Percentiles rank a stretch among this genome's conserved stretches.
Conservation (phyloP, 2,329 filamentous ascomycete genomes). For the Ceratocystis destructans region DNA sequence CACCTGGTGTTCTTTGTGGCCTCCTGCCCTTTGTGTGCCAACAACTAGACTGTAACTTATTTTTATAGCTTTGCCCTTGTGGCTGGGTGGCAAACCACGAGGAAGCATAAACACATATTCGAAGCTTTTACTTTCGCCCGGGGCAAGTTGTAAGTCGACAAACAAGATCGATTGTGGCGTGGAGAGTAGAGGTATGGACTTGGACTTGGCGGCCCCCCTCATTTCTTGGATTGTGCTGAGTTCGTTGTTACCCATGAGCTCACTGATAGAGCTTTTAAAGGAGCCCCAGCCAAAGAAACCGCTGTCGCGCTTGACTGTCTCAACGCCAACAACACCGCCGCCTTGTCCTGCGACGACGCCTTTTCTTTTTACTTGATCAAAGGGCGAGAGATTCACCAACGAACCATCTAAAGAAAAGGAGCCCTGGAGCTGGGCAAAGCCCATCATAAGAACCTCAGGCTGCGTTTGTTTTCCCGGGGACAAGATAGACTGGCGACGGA, state of each 20-base stretch:
- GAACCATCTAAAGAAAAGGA: constrained; percentile 88
- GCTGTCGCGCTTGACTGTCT: constrained; percentile 57
- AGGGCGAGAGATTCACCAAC: constrained; percentile 73
- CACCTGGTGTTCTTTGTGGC: constrained; percentile 65
- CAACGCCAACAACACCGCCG: constrained; percentile 71
- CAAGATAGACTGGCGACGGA: constrained; percentile 35
- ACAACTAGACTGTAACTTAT: constrained; percentile 83
- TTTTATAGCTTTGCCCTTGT: constrained; percentile 87
- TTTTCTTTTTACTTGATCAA: constrained; percentile 92
- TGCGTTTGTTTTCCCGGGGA: constrained; percentile 29
- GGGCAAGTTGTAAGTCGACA: constrained; percentile 74
- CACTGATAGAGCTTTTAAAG: constrained; percentile 75
- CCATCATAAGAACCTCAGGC: constrained; percentile 89
- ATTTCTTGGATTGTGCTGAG: constrained; percentile 92
- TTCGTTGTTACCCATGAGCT: constrained; percentile 72
- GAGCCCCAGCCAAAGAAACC: constrained; percentile 78
- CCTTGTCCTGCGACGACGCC: constrained; percentile 78
- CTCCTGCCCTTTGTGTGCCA: constrained; percentile 75
- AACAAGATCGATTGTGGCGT: constrained; percentile 94
- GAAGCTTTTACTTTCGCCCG: constrained; percentile 78
- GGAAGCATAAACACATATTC: constrained; percentile 79
- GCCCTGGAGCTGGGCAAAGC: constrained; percentile 85
- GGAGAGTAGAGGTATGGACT: constrained; percentile 78
- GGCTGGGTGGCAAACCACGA: constrained; percentile 75
- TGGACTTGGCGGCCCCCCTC: constrained; percentile 73